Conservation (phyloP, 2,329 filamentous ascomycete species). For the Ophiostoma tasmaniense region DNA sequence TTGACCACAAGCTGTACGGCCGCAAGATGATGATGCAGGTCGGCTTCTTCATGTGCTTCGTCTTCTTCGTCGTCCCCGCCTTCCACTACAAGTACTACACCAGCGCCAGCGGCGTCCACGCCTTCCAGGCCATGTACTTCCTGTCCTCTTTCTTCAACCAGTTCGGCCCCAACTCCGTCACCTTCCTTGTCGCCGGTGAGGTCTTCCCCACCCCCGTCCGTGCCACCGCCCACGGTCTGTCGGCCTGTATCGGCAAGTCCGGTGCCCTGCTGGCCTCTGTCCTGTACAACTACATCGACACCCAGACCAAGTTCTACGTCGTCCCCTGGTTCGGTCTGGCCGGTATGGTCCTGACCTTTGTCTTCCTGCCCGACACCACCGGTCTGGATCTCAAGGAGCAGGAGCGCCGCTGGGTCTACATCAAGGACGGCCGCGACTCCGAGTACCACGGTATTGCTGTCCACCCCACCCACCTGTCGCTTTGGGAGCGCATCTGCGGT, state of each 20-base stretch:
- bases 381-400: constrained; percentile 95
- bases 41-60: constrained; percentile 86
- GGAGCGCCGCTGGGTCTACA: constrained; percentile 85
- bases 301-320: constrained; percentile 76
- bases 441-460: constrained; percentile 94
- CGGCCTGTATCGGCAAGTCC: constrained; percentile 81
- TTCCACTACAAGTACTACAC: constrained; percentile 85
- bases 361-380: constrained; percentile 94
- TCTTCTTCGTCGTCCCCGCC: constrained; percentile 85
- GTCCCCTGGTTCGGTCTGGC: constrained; percentile 92
- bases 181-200: constrained; percentile 91
- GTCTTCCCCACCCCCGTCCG: constrained; percentile 94
- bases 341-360: constrained; percentile 70
- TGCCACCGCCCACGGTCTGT: constrained; percentile 88
- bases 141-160: constrained; percentile 98
- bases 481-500: constrained; percentile 78
- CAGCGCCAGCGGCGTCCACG: constrained; percentile 58
- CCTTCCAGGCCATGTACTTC: constrained; percentile 99
- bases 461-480: constrained; percentile 76
- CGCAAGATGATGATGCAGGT: constrained; percentile 95
- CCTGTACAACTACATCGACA: constrained; percentile 90
- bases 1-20: constrained; percentile 94
- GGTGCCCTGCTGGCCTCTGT: constrained; percentile 82
- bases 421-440: constrained; percentile 63
- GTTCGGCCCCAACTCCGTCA: constrained; percentile 92